phyloP scores from a whole-genome alignment of 2,329 filamentous ascomycete species.

The Zelopaecilomyces penicillatus region DNA sequence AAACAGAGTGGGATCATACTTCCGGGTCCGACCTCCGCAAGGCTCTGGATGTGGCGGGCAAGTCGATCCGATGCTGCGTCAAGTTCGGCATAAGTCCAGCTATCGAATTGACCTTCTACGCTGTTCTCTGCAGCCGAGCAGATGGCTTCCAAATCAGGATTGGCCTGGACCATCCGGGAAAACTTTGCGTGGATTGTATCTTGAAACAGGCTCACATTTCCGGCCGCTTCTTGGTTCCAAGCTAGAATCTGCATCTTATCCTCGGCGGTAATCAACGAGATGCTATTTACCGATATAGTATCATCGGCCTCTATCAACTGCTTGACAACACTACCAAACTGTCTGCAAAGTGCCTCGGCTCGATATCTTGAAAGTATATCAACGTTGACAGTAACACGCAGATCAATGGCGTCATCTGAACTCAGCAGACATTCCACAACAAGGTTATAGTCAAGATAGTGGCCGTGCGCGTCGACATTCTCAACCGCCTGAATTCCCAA shows the following conservation, averaged over 20 bases:
- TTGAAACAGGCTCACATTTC: not conserved
- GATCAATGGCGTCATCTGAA: not conserved
- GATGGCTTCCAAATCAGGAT: conserved; percentile 15
- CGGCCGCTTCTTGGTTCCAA: not conserved
- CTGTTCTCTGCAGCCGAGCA: no score
- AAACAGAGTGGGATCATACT: conserved; percentile 8
- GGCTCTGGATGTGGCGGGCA: conserved; percentile 2
- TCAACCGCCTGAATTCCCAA: not conserved
- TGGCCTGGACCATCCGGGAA: conserved; percentile 13
- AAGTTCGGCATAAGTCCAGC: conserved; percentile 30
- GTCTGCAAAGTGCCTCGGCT: not conserved
- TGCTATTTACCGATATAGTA: not conserved
- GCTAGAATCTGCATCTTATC: not conserved
- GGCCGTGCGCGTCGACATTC: not conserved
- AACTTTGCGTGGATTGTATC: conserved; percentile 9
- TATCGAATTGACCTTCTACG: conserved; percentile 9
- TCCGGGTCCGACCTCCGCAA: conserved; percentile 16
- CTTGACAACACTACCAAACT: not conserved
- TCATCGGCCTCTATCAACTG: not conserved
- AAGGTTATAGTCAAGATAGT: not conserved
- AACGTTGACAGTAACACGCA: not conserved
- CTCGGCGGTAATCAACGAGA: not conserved
- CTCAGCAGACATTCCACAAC: not conserved
- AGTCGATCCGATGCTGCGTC: not conserved
- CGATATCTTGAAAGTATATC: not conserved